Base-by-base conservation (phyloP, 805 yeast genomes). In the Candida glaebosa region DNA sequence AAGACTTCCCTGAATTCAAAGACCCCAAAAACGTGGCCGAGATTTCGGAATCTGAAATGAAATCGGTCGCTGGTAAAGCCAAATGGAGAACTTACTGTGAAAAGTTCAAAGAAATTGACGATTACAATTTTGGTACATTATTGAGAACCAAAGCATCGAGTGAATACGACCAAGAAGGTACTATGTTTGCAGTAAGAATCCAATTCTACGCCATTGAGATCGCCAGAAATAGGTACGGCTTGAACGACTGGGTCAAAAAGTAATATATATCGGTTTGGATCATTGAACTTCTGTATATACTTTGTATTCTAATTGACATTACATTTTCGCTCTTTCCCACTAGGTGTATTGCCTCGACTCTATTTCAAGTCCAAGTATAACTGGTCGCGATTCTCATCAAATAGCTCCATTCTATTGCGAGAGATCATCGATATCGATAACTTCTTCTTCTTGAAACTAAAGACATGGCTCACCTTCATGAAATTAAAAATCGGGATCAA, bases 171-270 rank as follows among this genome's bases (percentile, higher is more conserved):
- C 87, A 91, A 67, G 78, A 81, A 35, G 81, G 84, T 44, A 87
- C 98, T 35, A 85, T 89, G 40, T 91, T 93, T 54, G 96, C 74
- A 8, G 93, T 91, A 44, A 82, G 98, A 69, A 79, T 91, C 59
- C 98, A 93, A 69, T 93, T 93, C 61, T 86, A 90, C 56, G 96
- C 96, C 42, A 77, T 89, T 58, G 99, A 93, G 72, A 84, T 93
- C 49, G 88, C 87, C 46, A 84, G 99, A 76, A 93, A 93, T 71
- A 86, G 81, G 63, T 76, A 76, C 50, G 96, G 96, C 28, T 75
- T 86, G 56, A 93, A 93, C 68, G 96, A 93, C 68, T 93, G 99
- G 99, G 75, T 81, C 8, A 34, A 34, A n/a, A 34, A 34, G 10
- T 34, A 34, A n/a, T n/a, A n/a, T n/a, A n/a, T n/a, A n/a, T n/a